Evolutionary conservation across 2,329 filamentous ascomycete genomes (phyloP).

Genomic region (Neofusicoccum cordaticola): DNA sequence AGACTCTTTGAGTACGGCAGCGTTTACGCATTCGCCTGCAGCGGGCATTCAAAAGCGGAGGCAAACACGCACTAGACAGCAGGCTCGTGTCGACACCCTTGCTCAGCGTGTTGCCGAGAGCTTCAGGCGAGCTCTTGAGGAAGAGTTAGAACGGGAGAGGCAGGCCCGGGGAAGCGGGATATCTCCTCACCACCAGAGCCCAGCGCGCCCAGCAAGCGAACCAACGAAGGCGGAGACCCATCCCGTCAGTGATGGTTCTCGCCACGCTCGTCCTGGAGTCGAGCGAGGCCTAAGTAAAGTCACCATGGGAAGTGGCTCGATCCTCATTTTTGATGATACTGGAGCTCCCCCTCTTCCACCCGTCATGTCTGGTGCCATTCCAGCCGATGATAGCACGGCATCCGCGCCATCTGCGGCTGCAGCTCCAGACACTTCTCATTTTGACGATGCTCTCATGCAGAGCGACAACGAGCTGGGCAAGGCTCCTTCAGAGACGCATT

Average conservation of each 20-base stretch:
- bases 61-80: constrained; percentile 25
- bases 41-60: constrained; percentile 18
- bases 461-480: not conserved
- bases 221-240: not conserved
- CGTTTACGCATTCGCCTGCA: not conserved
- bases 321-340: constrained; percentile 77
- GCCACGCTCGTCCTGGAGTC: not conserved
- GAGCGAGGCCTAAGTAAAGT: constrained; percentile 50
- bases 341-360: constrained; percentile 55
- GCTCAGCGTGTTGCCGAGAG: constrained; percentile 76
- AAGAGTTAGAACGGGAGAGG: constrained; percentile 49
- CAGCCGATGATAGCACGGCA: not conserved
- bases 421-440: constrained; percentile 3
- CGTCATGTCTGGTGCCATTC: constrained; percentile 51
- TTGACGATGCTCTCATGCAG: constrained; percentile 8
- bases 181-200: not conserved
- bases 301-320: constrained; percentile 82
- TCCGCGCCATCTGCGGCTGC: not conserved
- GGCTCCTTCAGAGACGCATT: not conserved
- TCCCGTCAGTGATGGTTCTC: constrained; percentile 1
- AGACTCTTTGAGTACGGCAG: not conserved
- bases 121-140: constrained; percentile 71
- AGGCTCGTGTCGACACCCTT: constrained; percentile 74
- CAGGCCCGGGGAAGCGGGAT: constrained; percentile 15
- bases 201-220: not conserved